Conservation (phyloP, 257 asterid genomes). For the Solanum appendiculatum region DNA sequence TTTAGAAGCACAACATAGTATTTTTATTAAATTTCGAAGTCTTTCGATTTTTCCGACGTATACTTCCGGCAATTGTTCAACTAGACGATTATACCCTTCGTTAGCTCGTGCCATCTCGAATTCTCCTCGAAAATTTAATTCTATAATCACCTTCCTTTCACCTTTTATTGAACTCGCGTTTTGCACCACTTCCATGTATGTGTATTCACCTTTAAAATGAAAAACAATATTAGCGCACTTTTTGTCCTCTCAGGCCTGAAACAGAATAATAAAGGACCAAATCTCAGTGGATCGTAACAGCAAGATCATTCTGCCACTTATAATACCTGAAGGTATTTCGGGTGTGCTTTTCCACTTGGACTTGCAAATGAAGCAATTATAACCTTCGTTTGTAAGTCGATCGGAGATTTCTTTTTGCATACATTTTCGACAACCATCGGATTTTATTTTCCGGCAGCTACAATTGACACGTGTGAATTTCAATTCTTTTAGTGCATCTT, state of each 20-base stretch:
- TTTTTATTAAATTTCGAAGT: constrained; percentile 14
- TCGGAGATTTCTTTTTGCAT: background rate
- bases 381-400: constrained; percentile 17
- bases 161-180: background rate
- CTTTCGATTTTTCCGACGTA: constrained; percentile 30
- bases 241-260: background rate
- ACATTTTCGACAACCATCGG: constrained; percentile 18
- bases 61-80: constrained; percentile 16
- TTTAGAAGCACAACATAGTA: constrained; percentile 31
- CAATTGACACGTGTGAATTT: background rate
- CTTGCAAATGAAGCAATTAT: constrained; percentile 18
- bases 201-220: constrained; percentile 22
- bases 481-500: constrained; percentile 20
- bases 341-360: constrained; percentile 28
- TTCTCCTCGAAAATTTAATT: constrained; percentile 26
- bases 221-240: background rate
- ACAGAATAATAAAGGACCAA: background rate
- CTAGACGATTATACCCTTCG: constrained; percentile 13
- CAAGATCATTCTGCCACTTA: background rate
- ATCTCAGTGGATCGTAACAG: background rate
- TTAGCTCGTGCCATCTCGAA: constrained; percentile 18
- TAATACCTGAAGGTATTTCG: constrained; percentile 4
- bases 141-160: constrained; percentile 22
- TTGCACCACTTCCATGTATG: constrained; percentile 19
- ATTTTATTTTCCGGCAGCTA: constrained; percentile 15